A percentile compares a stretch with the other conserved stretches of the same genome.
Evolutionary conservation across 176 grass and related monocot species (phyloP).

Genomic region (Carex myosuroides): DNA sequence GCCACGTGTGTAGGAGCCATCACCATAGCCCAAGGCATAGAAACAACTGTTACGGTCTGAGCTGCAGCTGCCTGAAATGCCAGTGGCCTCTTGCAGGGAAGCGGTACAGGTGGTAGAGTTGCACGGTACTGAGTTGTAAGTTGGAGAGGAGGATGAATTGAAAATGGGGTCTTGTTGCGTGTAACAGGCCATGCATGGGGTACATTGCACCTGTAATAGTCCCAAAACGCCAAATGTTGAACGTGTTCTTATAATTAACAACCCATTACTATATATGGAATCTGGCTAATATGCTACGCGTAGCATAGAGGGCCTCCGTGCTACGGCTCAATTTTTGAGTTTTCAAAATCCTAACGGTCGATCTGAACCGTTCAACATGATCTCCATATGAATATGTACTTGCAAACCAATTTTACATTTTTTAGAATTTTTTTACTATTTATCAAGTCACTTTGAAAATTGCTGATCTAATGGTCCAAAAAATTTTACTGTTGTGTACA

Average conservation of each 20-base stretch:
- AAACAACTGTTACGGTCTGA: conserved; percentile 28
- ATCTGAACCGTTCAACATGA: no score
- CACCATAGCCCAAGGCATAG: conserved; percentile 72
- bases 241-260: not conserved
- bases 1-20: conserved; percentile 82
- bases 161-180: conserved; percentile 66
- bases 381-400: no score
- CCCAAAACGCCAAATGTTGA: not conserved
- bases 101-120: conserved; percentile 55
- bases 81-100: conserved; percentile 64
- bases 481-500: no score
- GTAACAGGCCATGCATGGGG: conserved; percentile 73
- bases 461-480: no score
- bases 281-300: no score
- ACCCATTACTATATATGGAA: no score
- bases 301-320: no score
- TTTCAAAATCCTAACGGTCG: no score
- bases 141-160: conserved; percentile 56
- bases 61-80: conserved; percentile 47
- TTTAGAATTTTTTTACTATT: no score
- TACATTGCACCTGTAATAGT: conserved; percentile 63
- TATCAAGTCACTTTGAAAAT: no score
- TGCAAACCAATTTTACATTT: no score
- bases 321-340: no score
- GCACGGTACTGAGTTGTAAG: conserved; percentile 61